phyloP scores from a whole-genome alignment of 371 early-diverging fungal genomes.

The Chytridiales sp. region DNA sequence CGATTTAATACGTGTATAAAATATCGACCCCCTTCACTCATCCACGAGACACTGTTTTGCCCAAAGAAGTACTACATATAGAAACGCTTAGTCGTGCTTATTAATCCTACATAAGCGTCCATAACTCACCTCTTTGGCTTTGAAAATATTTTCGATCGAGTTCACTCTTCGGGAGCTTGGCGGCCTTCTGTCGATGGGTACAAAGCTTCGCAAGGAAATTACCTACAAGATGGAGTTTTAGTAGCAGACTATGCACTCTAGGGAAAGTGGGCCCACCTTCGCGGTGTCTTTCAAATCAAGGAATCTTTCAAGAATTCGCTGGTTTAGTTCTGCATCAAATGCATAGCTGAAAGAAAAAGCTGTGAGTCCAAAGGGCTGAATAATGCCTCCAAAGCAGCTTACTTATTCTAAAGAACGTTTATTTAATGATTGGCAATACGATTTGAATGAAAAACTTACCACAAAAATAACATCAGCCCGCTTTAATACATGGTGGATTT shows the following conservation, averaged over 20 bases:
- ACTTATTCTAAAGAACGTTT: neutral
- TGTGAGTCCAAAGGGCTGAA: neutral
- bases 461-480: conserved; percentile 88
- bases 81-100: neutral
- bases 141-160: conserved; percentile 81
- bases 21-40: conserved; percentile 71
- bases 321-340: conserved; percentile 82
- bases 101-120: neutral
- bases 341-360: conserved; percentile 62
- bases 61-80: conserved; percentile 64
- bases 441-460: conserved; percentile 60
- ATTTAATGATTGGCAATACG: neutral
- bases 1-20: no score
- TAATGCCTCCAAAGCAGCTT: neutral
- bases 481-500: conserved; percentile 34
- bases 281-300: conserved; percentile 89
- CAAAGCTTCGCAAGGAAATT: conserved; percentile 4
- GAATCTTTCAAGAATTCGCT: conserved; percentile 76
- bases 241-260: neutral
- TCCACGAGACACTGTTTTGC: conserved; percentile 89
- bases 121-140: conserved; percentile 53
- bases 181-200: neutral
- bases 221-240: neutral
- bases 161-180: no score
- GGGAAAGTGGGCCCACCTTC: conserved; percentile 62